Percentiles rank a stretch among this genome's conserved stretches.
Evolutionary conservation across 2,329 filamentous ascomycete species (phyloP).

Genomic region (Ophiostoma himal-ulmi): DNA sequence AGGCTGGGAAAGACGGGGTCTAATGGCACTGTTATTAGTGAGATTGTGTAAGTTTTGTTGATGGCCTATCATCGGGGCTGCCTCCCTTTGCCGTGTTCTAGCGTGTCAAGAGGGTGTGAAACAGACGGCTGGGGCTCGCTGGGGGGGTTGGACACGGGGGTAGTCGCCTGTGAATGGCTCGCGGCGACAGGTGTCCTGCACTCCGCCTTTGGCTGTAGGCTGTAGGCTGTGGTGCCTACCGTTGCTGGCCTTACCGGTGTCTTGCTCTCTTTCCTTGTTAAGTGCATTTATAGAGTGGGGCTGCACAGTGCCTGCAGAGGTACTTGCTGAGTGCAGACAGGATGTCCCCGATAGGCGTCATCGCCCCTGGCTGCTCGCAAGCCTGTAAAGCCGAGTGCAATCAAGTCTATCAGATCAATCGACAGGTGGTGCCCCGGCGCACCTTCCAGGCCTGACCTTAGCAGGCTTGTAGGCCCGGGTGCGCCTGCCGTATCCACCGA

Average conservation of each 20-base stretch:
- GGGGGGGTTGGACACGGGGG: background rate
- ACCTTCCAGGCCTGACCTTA: background rate
- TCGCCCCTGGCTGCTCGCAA: background rate
- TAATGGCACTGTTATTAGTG: background rate
- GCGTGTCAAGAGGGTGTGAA: conserved; percentile 6
- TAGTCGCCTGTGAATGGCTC: background rate
- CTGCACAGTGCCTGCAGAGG: conserved; percentile 1
- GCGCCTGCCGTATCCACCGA: conserved; percentile 4
- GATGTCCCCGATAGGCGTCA: background rate
- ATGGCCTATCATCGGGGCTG: background rate
- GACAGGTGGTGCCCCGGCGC: background rate
- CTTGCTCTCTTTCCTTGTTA: background rate
- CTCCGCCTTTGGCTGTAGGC: background rate
- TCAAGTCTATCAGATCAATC: background rate
- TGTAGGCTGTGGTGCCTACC: background rate
- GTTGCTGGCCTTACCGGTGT: too few species aligned
- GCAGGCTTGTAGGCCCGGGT: background rate
- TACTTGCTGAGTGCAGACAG: background rate
- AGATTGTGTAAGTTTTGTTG: background rate
- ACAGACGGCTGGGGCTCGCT: background rate
- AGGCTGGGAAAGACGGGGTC: background rate
- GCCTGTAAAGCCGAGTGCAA: background rate
- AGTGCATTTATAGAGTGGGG: conserved; percentile 3
- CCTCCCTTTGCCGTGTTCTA: background rate
- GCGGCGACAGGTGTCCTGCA: background rate